These are phyloP conservation scores for Ophiocordyceps camponoti-leonardi DNA, from an alignment of 2,329 filamentous ascomycete genomes.

Conservation along the genomic window DNA sequence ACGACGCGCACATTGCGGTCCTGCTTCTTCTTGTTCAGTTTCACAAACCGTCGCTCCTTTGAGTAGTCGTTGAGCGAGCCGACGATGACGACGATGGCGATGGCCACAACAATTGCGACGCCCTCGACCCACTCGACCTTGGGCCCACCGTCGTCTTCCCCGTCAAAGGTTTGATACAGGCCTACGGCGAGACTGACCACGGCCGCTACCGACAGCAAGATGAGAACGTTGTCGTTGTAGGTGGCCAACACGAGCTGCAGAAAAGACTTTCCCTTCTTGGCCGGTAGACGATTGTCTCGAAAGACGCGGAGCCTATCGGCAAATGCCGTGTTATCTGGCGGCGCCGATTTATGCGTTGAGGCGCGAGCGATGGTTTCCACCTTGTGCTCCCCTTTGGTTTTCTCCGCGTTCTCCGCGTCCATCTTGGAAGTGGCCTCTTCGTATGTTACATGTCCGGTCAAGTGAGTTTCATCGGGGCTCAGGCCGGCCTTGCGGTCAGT, in stretches of 20 bases:
- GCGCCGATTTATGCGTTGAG: conserved; percentile 1
- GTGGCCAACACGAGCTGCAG: conserved; percentile 66
- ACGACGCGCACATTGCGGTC: conserved; percentile 56
- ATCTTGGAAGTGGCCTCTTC: conserved; percentile 41
- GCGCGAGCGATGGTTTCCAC: conserved; percentile 6
- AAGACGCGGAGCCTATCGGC: conserved; percentile 53
- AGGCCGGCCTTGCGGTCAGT: conserved; percentile 57
- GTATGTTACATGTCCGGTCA: conserved; percentile 53
- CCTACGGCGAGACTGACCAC: conserved; percentile 58
- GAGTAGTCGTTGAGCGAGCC: conserved; percentile 67
- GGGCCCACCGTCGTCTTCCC: conserved; percentile 31
- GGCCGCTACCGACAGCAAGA: conserved; percentile 53
- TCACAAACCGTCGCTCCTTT: conserved; percentile 65
- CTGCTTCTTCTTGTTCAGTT: conserved; percentile 64
- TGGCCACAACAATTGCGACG: conserved; percentile 67
- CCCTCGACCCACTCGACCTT: conserved; percentile 66
- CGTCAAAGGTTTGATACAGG: conserved; percentile 57
- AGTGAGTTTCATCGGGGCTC: conserved; percentile 53
- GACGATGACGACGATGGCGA: conserved; percentile 59
- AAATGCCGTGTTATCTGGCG: conserved; percentile 21
- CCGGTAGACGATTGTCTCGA: conserved; percentile 54
- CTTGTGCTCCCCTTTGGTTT: conserved; percentile 8
- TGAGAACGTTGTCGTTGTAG: conserved; percentile 68
- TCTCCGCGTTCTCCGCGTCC: conserved; percentile 1
- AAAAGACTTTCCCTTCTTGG: conserved; percentile 57